Evolutionary conservation across 2,329 filamentous ascomycete genomes (phyloP).

Genomic region (Curvularia lunata): DNA sequence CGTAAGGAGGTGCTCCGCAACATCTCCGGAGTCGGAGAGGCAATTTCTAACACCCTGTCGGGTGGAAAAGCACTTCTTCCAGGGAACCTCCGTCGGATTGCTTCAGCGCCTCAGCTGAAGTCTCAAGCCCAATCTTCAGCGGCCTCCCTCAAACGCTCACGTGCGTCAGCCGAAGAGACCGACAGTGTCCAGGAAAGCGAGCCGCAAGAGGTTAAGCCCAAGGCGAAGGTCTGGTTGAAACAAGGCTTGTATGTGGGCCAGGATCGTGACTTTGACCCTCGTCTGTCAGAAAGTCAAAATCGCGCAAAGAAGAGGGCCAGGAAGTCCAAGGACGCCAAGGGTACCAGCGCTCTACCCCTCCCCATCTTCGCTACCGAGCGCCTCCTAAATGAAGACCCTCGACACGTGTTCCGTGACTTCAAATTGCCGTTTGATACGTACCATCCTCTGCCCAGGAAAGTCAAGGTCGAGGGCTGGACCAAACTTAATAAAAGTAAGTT

Average conservation of each 20-base stretch:
- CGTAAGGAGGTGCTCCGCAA: conserved; percentile 45
- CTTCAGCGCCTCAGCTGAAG: conserved; percentile 34
- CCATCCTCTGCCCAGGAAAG: conserved; percentile 82
- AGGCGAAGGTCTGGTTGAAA: conserved; percentile 76
- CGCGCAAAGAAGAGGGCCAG: conserved; percentile 45
- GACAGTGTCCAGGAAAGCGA: conserved; percentile 20
- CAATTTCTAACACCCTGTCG: conserved; percentile 42
- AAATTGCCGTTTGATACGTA: conserved; percentile 90
- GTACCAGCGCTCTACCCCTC: conserved; percentile 69
- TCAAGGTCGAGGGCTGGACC: conserved; percentile 91
- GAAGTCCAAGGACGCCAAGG: conserved; percentile 38
- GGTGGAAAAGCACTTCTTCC: conserved; percentile 46
- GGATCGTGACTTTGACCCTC: conserved; percentile 51
- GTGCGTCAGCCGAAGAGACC: conserved; percentile 28
- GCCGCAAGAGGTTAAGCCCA: conserved; percentile 37
- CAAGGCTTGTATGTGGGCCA: conserved; percentile 91
- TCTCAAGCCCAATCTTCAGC: conserved; percentile 20
- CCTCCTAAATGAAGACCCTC: conserved; percentile 66
- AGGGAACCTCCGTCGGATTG: conserved; percentile 36
- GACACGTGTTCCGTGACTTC: conserved; percentile 69
- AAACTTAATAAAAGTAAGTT: conserved; percentile 86
- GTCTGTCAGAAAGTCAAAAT: conserved; percentile 56
- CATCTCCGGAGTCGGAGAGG: conserved; percentile 36
- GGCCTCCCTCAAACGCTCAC: conserved; percentile 33
- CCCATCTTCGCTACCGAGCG: conserved; percentile 81